phyloP scores from a whole-genome alignment of 768 basidiomycete species.

The Flagelloscypha sp. region DNA sequence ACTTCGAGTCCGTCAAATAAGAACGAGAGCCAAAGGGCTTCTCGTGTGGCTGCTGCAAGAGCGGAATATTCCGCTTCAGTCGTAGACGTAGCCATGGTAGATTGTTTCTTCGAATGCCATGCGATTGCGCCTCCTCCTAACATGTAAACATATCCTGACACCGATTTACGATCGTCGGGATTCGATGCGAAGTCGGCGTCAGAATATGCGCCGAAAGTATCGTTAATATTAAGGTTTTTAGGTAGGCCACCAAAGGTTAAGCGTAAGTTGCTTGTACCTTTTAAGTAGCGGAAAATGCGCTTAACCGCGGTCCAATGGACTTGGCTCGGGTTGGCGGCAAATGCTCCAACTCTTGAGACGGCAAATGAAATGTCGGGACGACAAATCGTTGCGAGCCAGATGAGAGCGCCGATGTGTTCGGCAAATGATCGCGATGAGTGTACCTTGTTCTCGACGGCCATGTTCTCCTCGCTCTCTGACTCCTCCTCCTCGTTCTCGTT shows the following conservation, averaged over 20 bases:
- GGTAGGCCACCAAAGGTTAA: slow-evolving; percentile 15
- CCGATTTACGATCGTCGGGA: slow-evolving; percentile 9
- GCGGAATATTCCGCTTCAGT: slow-evolving; percentile 29
- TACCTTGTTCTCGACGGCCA: too few species aligned
- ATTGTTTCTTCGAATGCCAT: slow-evolving; percentile 28
- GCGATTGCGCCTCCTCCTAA: slow-evolving; percentile 22
- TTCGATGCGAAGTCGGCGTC: slow-evolving; percentile 12
- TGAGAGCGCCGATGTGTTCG: slow-evolving; percentile 19
- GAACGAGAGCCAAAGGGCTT: slow-evolving; percentile 18
- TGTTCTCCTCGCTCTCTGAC: too few species aligned
- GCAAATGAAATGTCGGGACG: slow-evolving; percentile 24
- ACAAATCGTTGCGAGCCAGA: slow-evolving; percentile 19
- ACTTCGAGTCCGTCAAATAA: slow-evolving; percentile 12
- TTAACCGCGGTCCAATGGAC: slow-evolving; percentile 33
- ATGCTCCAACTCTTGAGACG: slow-evolving; percentile 21
- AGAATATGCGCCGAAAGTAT: slow-evolving; percentile 13
- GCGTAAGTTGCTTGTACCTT: slow-evolving; percentile 16
- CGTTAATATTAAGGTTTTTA: too few species aligned
- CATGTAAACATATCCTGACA: slow-evolving; percentile 26
- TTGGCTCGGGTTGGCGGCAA: slow-evolving; percentile 20
- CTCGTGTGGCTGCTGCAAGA: slow-evolving; percentile 14
- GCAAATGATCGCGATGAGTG: too few species aligned
- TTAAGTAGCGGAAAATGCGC: slow-evolving; percentile 30
- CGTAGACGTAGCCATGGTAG: slow-evolving; percentile 23
- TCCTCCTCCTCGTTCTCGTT: too few species aligned